Conservation (phyloP, 371 early-diverging fungal genomes). For the Apophysomyces ossiformis region DNA sequence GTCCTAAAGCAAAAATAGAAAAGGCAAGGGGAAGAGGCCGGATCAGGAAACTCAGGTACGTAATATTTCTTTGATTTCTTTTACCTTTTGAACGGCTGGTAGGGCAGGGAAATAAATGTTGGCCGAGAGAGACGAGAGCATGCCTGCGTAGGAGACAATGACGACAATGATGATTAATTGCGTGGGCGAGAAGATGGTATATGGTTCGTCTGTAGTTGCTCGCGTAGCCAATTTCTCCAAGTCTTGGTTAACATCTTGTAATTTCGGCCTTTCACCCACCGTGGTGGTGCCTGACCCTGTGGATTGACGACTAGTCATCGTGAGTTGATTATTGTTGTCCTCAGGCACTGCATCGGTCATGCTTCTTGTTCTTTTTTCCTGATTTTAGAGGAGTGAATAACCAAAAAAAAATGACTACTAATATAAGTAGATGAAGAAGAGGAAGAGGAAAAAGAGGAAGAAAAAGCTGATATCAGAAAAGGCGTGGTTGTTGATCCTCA, state of each 20-base stretch:
- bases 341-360: not conserved
- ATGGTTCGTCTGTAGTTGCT: slow-evolving; percentile 4
- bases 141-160: slow-evolving; percentile 28
- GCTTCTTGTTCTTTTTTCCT: not conserved
- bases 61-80: not conserved
- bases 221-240: not conserved
- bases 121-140: slow-evolving; percentile 30
- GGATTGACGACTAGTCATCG: not conserved
- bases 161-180: slow-evolving; percentile 15
- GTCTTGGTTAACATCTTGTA: not conserved
- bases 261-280: not conserved
- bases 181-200: slow-evolving; percentile 17
- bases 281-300: slow-evolving; percentile 1
- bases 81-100: slow-evolving; percentile 27
- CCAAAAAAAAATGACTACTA: not conserved
- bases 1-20: not conserved
- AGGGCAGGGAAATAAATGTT: slow-evolving; percentile 35
- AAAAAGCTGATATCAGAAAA: not conserved
- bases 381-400: too few relatives aligned
- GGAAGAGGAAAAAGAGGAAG: not conserved
- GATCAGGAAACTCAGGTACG: not conserved
- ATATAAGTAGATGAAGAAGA: not conserved
- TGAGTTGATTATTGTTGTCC: not conserved
- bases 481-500: not conserved
- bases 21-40: too few relatives aligned